Evolutionary conservation across 2,329 filamentous ascomycete genomes (phyloP).

Genomic region (Aspergillus pseudoglaucus): DNA sequence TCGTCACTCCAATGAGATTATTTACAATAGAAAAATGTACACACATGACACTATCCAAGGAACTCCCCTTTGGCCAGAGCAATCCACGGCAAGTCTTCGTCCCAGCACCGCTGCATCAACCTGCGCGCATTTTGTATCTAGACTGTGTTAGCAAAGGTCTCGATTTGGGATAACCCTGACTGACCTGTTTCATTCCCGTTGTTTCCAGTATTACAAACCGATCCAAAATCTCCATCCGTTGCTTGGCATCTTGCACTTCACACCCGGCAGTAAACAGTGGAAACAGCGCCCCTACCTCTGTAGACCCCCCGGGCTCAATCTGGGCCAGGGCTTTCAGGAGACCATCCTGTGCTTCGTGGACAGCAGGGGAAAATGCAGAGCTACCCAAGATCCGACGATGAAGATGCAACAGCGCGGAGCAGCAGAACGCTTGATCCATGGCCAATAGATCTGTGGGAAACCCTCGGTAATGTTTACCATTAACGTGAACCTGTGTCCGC

Average conservation of each 20-base stretch:
- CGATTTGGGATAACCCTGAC: constrained; percentile 11
- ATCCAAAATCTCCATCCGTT: constrained; percentile 57
- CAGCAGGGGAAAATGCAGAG: constrained; percentile 49
- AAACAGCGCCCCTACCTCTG: constrained; percentile 69
- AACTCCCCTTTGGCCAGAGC: constrained; percentile 35
- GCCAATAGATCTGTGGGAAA: constrained; percentile 49
- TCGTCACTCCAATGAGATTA: background rate
- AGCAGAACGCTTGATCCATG: constrained; percentile 73
- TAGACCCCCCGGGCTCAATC: constrained; percentile 60
- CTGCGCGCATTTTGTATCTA: constrained; percentile 37
- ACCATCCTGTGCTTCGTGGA: constrained; percentile 57
- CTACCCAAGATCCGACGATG: constrained; percentile 65
- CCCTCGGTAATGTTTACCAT: constrained; percentile 34
- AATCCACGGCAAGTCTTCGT: constrained; percentile 32
- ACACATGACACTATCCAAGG: constrained; percentile 21
- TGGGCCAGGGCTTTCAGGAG: constrained; percentile 58
- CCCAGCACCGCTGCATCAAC: constrained; percentile 37
- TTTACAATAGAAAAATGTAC: background rate
- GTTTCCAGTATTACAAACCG: constrained; percentile 63
- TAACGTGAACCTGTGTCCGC: constrained; percentile 32
- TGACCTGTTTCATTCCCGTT: constrained; percentile 69
- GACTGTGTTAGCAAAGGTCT: constrained; percentile 12
- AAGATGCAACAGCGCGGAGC: constrained; percentile 69
- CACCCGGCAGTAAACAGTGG: constrained; percentile 80
- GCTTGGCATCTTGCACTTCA: constrained; percentile 54